Base-by-base conservation (phyloP, 768 basidiomycete species). In the Mycena metata region DNA sequence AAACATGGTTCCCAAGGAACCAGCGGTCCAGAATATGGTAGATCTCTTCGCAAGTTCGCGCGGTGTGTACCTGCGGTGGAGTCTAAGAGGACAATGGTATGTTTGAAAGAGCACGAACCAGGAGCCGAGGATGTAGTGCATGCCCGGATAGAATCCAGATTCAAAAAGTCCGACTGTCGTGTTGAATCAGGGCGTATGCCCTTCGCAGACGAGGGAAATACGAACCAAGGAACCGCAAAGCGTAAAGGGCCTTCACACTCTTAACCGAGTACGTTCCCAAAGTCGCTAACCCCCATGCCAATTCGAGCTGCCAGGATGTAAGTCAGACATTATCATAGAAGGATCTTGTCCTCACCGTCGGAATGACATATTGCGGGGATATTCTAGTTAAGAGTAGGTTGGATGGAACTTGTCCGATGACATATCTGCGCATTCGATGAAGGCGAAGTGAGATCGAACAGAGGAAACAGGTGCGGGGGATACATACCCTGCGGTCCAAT, bases 341-440 rank as follows among this genome's bases (percentile, higher is more conserved):
- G 19, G 23, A 17, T 1, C 9, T 13, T 9, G 41, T 10, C 3
- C 61, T 43, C 21, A 70, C 71, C 13, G 72, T 56, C 49, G 72
- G 72, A 10, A 73, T 73, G 7, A 73, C 72, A 52, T 52, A 70
- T 65, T 67, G 72, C 16, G 72, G 72, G 15, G 72, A 50, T 16
- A 70, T 52, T 17, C 72, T 62, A 5, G 72, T 73, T 30, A 73
- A 61, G 1, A 73, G 68, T 21, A 73, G 26, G 41, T 73, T 73
- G 39, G 72, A 73, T 24, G 72, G 72, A 0, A 73, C n/a, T 66
- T 73, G 72, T 1, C 69, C 68, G 54, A 69, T 70, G 51, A 70
- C 69, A 66, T 70, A 73, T 50, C 71, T 72, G 8, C 24, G 21
- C 2, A 16, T 35, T 30, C 2, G 35, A 39, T 15, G 36, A n/a